Percentiles rank a stretch among this genome's conserved stretches.
These are phyloP conservation scores for Backusella luteola DNA, from an alignment of 192 early-diverging fungal species.

Conservation along the genomic window DNA sequence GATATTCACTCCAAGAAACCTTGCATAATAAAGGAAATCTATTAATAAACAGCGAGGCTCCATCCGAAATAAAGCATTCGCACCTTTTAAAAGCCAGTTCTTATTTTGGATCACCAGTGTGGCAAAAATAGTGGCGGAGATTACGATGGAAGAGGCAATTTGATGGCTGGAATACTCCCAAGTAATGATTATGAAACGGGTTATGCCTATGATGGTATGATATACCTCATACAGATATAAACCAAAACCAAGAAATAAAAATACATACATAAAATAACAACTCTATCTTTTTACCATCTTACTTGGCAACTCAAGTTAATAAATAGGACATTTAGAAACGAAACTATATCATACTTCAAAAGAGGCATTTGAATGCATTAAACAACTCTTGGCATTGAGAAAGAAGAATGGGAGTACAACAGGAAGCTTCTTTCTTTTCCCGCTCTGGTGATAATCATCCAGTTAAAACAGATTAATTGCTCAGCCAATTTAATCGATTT, in stretches of 20 bases:
- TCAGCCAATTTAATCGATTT: neutral
- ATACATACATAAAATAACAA: neutral
- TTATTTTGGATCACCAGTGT: neutral
- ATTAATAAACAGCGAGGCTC: neutral
- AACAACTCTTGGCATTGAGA: neutral
- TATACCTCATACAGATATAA: neutral
- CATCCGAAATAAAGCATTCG: neutral
- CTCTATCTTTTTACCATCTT: neutral
- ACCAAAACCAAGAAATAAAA: neutral
- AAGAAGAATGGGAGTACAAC: neutral
- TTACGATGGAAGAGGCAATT: neutral
- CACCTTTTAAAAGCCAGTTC: neutral
- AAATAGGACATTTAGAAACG: neutral
- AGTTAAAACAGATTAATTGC: slow-evolving; percentile 7
- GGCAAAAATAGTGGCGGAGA: slow-evolving; percentile 2
- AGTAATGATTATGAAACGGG: neutral
- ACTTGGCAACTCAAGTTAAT: too few species aligned
- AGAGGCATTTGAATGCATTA: neutral
- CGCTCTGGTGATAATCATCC: slow-evolving; percentile 2
- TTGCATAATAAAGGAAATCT: neutral
- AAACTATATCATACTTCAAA: neutral
- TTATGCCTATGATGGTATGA: neutral
- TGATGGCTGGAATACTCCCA: neutral
- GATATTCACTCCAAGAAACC: too few species aligned
- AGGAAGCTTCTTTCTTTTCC: slow-evolving; percentile 8